Percentiles rank a stretch among this genome's conserved stretches.
phyloP scores from a whole-genome alignment of 202 grass and related monocot species.

The Zizania palustris region DNA sequence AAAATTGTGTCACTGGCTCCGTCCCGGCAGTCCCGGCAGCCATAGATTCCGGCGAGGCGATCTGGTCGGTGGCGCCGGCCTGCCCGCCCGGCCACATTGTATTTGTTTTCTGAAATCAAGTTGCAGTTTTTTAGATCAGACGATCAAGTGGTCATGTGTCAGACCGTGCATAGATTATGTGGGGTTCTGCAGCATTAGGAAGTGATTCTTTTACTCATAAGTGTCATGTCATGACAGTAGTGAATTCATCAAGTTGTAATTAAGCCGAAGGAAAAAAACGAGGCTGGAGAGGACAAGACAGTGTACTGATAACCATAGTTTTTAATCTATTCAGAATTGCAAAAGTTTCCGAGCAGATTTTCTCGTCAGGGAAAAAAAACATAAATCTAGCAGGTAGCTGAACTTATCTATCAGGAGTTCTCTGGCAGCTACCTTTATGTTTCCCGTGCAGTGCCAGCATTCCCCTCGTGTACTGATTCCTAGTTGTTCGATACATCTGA shows the following conservation, averaged over 20 bases:
- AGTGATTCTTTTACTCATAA: constrained; percentile 11
- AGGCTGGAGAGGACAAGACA: neutral
- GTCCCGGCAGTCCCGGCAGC: too few relatives aligned
- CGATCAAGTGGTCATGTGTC: neutral
- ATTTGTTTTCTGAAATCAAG: neutral
- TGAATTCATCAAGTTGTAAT: neutral
- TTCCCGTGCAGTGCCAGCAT: constrained; percentile 69
- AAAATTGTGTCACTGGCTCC: too few relatives aligned
- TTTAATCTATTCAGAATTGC: neutral
- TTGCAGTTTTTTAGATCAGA: neutral
- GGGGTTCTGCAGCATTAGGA: neutral
- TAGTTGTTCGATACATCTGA: constrained; percentile 54
- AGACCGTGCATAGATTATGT: neutral
- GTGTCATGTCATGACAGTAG: neutral
- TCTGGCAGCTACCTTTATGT: neutral
- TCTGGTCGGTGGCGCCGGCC: neutral
- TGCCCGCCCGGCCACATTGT: neutral
- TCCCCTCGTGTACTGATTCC: constrained; percentile 68
- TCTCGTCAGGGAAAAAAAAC: neutral
- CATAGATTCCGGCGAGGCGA: neutral
- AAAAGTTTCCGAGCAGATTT: neutral
- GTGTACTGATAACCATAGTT: neutral
- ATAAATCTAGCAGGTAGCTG: neutral
- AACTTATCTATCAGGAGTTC: neutral
- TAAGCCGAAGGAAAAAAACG: neutral